Evolutionary conservation across 345 rosid genomes (phyloP).

Genomic region (Anacardium occidentale): DNA sequence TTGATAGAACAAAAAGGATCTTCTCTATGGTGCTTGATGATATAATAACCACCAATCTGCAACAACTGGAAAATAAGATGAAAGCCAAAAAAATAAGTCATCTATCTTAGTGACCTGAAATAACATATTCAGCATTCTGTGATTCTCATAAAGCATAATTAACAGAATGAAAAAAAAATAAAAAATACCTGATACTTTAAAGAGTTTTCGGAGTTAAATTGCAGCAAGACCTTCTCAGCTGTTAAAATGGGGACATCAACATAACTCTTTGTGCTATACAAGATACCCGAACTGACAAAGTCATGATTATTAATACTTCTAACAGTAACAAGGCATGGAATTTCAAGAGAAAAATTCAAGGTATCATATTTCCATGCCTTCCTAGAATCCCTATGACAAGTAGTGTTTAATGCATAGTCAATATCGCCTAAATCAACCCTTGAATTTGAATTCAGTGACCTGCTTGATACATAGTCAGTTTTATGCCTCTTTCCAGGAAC

Average conservation of each 20-base stretch:
- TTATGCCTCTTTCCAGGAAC: slow-evolving; percentile 53
- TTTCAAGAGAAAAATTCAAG: slow-evolving; percentile 30
- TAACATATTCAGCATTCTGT: background rate
- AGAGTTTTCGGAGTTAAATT: slow-evolving; percentile 43
- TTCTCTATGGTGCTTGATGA: slow-evolving; percentile 49
- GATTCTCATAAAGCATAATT: background rate
- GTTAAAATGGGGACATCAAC: slow-evolving; percentile 26
- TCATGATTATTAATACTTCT: slow-evolving; percentile 34
- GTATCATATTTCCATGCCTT: slow-evolving; percentile 17
- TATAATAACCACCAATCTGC: slow-evolving; percentile 73
- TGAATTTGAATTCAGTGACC: slow-evolving; percentile 17
- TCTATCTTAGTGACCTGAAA: background rate
- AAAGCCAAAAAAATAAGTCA: slow-evolving; percentile 13
- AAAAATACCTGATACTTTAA: slow-evolving; percentile 48
- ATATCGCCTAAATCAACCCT: slow-evolving; percentile 17
- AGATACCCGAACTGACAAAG: slow-evolving; percentile 37
- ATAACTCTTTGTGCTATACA: slow-evolving; percentile 33
- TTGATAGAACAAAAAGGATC: slow-evolving; percentile 45
- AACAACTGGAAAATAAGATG: slow-evolving; percentile 53
- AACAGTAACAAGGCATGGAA: slow-evolving; percentile 54
- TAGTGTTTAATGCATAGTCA: slow-evolving; percentile 11
- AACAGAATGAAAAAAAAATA: background rate
- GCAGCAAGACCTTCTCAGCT: slow-evolving; percentile 55
- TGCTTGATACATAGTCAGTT: slow-evolving; percentile 26
- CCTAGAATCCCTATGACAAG: slow-evolving; percentile 14